Percentiles rank a stretch among this genome's conserved stretches.
These are phyloP conservation scores for Cryptococcus sp. DNA, from an alignment of 1,284 basidiomycete genomes.

Conservation along the genomic window DNA sequence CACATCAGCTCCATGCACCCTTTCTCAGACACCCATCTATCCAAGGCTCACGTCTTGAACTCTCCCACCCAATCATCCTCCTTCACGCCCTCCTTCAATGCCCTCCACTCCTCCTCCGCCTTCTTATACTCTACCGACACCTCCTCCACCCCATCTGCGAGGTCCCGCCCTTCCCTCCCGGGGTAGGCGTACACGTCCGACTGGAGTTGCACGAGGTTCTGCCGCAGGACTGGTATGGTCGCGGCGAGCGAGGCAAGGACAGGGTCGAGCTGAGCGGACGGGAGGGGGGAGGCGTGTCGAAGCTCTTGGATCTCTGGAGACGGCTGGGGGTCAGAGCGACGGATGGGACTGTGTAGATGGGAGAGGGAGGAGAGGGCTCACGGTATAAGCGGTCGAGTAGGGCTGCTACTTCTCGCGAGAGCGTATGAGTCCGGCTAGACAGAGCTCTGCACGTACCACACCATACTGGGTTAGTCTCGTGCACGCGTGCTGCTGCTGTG, in stretches of 20 bases:
- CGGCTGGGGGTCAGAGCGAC: conserved; percentile 1
- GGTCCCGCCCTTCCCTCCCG: not conserved
- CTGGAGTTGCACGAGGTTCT: conserved; percentile 11
- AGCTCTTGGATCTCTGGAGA: conserved; percentile 36
- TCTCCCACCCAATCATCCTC: conserved; percentile 94
- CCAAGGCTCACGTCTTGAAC: conserved; percentile 70
- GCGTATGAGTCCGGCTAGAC: conserved; percentile 12
- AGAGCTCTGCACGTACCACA: not conserved
- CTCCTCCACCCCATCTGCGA: conserved; percentile 18
- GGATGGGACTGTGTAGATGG: not conserved
- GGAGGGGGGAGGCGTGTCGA: conserved; percentile 49
- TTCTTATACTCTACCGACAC: conserved; percentile 66
- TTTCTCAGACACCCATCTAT: not conserved
- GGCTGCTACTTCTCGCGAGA: conserved; percentile 22
- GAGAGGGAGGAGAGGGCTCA: conserved; percentile 2
- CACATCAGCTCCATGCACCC: not conserved
- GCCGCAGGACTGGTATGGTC: conserved; percentile 10
- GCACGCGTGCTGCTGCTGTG: no score
- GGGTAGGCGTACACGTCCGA: not conserved
- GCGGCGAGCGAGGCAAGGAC: conserved; percentile 20
- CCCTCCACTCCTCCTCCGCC: conserved; percentile 73
- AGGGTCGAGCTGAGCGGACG: conserved; percentile 48
- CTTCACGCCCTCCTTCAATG: conserved; percentile 80
- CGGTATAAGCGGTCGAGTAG: conserved; percentile 34
- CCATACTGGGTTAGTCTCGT: no score